A percentile compares a stretch with the other conserved stretches of the same genome.
Evolutionary conservation across 2,329 filamentous ascomycete species (phyloP).

Genomic region (Neofusicoccum sp.): DNA sequence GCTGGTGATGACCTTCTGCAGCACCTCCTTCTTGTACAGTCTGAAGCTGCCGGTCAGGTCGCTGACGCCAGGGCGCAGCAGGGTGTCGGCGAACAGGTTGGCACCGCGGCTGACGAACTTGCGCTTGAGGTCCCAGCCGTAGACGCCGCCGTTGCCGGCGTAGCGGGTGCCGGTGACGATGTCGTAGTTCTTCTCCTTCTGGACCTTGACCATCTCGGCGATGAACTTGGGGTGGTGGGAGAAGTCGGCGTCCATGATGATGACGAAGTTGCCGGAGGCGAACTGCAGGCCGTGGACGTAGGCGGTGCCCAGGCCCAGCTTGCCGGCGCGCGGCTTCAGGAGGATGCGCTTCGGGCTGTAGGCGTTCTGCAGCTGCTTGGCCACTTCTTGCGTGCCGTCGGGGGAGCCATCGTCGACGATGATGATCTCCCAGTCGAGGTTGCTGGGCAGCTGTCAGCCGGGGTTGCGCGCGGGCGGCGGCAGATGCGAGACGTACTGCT

Average conservation of each 20-base stretch:
- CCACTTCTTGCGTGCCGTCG: slow-evolving; percentile 89
- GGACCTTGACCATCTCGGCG: slow-evolving; percentile 82
- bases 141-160: slow-evolving; percentile 80
- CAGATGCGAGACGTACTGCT: slow-evolving; percentile 61
- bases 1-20: slow-evolving; percentile 85
- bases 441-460: slow-evolving; percentile 51
- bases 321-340: slow-evolving; percentile 86
- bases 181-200: slow-evolving; percentile 78
- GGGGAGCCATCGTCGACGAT: slow-evolving; percentile 98
- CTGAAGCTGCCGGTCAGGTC: slow-evolving; percentile 94
- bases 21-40: slow-evolving; percentile 85
- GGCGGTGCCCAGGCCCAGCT: slow-evolving; percentile 93
- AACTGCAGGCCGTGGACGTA: slow-evolving; percentile 95
- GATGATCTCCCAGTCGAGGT: slow-evolving; percentile 94
- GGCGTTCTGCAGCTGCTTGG: slow-evolving; percentile 82
- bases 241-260: slow-evolving; percentile 99
- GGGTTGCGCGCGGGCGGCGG: slow-evolving; percentile 56
- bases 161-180: slow-evolving; percentile 97
- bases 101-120: slow-evolving; percentile 78
- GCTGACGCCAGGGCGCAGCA: slow-evolving; percentile 88
- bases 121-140: slow-evolving; percentile 88
- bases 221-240: slow-evolving; percentile 99
- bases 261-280: slow-evolving; percentile 87
- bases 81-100: slow-evolving; percentile 93
- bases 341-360: slow-evolving; percentile 74